Percentiles rank a stretch among this genome's conserved stretches.
phyloP scores from a whole-genome alignment of 1,139 yeast genomes.

The Magnusiomyces tetraspermus region DNA sequence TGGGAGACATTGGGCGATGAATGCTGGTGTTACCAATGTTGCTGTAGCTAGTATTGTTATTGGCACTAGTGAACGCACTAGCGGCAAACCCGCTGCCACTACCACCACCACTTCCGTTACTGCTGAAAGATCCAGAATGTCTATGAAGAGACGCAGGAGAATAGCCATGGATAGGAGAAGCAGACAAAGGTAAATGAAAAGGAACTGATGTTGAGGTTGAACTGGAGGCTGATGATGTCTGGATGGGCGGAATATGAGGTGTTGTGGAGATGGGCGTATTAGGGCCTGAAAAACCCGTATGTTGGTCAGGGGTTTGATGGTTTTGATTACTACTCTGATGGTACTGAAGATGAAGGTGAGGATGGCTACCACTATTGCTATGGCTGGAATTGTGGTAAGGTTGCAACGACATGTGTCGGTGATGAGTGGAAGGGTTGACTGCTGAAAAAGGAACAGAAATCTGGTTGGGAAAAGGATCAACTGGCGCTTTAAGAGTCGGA shows the following conservation, averaged over 20 bases:
- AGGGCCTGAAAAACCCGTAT: conserved; percentile 3
- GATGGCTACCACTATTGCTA: conserved; percentile 5
- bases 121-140: not conserved
- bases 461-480: not conserved
- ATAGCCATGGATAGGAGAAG: not conserved
- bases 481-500: not conserved
- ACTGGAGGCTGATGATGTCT: too few relatives aligned
- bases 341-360: not conserved
- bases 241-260: not conserved
- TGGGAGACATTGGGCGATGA: not conserved
- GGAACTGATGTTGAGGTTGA: too few relatives aligned
- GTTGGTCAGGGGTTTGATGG: not conserved
- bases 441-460: not conserved
- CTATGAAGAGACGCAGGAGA: not conserved
- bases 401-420: conserved; percentile 11
- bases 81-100: not conserved
- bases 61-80: not conserved
- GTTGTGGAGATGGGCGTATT: not conserved
- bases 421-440: conserved; percentile 4
- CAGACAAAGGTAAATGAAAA: not conserved
- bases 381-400: conserved; percentile 12
- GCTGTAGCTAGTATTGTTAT: too few relatives aligned
- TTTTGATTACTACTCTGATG: not conserved
- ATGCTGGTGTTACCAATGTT: too few relatives aligned
- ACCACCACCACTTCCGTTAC: not conserved